Conservation (phyloP, 257 asterid genomes). For the Solanum sitiens region DNA sequence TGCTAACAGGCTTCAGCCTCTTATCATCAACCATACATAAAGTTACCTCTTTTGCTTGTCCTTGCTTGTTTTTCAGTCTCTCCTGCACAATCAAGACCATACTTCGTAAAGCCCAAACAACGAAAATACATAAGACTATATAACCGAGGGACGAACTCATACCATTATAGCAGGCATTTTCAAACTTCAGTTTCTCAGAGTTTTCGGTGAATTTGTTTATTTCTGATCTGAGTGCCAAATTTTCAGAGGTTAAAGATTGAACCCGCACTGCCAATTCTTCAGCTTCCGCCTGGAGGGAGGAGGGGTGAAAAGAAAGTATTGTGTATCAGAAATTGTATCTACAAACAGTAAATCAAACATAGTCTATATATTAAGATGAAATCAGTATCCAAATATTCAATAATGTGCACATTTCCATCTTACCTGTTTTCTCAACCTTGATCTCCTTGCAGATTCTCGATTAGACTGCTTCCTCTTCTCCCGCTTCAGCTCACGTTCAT, state of each 20-base stretch:
- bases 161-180: conserved; percentile 68
- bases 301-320: not conserved
- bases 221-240: conserved; percentile 64
- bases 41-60: conserved; percentile 15
- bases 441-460: conserved; percentile 94
- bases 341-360: not conserved
- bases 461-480: conserved; percentile 97
- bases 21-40: conserved; percentile 26
- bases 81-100: conserved; percentile 30
- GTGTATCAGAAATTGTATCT: not conserved
- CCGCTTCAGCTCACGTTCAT: conserved; percentile 68
- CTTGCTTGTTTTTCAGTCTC: conserved; percentile 33
- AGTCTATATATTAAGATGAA: not conserved
- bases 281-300: conserved; percentile 60
- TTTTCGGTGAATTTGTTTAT: conserved; percentile 34
- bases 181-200: conserved; percentile 59
- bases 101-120: not conserved
- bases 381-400: not conserved
- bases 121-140: not conserved
- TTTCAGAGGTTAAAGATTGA: conserved; percentile 57
- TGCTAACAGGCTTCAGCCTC: conserved; percentile 49
- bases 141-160: not conserved
- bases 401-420: not conserved
- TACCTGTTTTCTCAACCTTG: conserved; percentile 95
- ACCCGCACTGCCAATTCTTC: conserved; percentile 75